Evolutionary conservation across 2,329 filamentous ascomycete genomes (phyloP), one percentile per base, ranked within the genome.

Genomic region (Neopestalotiopsis rosae): DNA sequence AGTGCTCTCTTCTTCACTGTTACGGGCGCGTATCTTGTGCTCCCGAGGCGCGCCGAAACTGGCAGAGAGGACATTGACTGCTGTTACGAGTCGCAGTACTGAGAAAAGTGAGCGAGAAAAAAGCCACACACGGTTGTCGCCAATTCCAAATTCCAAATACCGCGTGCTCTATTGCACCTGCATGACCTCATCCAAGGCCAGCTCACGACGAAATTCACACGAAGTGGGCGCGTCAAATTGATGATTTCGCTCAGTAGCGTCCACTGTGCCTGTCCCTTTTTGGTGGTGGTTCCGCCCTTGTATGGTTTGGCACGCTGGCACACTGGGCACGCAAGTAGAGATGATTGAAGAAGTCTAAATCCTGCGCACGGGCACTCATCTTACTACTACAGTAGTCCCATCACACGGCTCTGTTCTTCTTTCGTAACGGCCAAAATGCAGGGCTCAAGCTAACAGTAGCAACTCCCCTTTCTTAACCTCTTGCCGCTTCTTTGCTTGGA

Each of bases 191-290:
- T 62, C 59, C 30, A n/a, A 59, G 24, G 24, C 57, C 30, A 20
- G 57, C 24, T 14, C 24, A 28, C 57, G 24, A 30, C 57, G 24
- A 12, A 30, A 13, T 20, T n/a, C 12, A 42, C 28, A 24, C 61
- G n/a, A 49, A 45, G 38, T 64, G 42, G 61, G 42, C 61, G 61
- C 61, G 40, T 64, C 61, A 64, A 64, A 52, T 64, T 64, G 61
- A 64, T 64, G 42, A 64, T 38, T 38, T 38, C 34, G 34, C 10
- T 10, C 34, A 38, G 34, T 38, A 38, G 34, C 34, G 34, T 38
- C 58, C 34, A 38, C 10, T 7, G 34, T 38, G 5, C 5, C 34
- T 38, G 34, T 38, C 34, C 34, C 34, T 38, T 38, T 38, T 38
- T 4, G 24, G 24, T 28, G 59, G 59, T 14, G 38, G 59, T 17